Evolutionary conservation across 1,284 basidiomycete genomes (phyloP).

Genomic region (Apiotrichum montevideense): DNA sequence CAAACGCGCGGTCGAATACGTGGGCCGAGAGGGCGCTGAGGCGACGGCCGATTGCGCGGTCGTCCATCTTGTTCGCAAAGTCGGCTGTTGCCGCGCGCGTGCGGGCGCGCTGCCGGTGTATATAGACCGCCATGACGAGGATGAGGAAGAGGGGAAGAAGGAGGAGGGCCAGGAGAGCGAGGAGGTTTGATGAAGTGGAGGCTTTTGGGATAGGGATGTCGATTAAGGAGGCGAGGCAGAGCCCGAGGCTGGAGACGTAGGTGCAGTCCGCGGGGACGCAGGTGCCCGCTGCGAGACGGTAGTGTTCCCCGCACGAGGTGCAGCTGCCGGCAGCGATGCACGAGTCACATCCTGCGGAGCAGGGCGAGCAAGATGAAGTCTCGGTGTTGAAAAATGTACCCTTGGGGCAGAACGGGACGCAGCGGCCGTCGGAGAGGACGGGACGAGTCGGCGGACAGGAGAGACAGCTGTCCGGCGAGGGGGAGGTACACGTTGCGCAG

Average conservation of each 20-base stretch:
- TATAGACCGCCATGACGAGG: slow-evolving; percentile 20
- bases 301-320: slow-evolving; percentile 38
- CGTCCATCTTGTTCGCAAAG: slow-evolving; percentile 23
- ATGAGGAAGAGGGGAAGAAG: slow-evolving; percentile 21
- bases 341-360: slow-evolving; percentile 36
- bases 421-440: slow-evolving; percentile 38
- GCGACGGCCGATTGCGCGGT: neutral
- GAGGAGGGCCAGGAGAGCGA: slow-evolving; percentile 20
- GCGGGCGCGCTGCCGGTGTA: slow-evolving; percentile 26
- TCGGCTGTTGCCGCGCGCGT: slow-evolving; percentile 30
- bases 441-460: slow-evolving; percentile 42
- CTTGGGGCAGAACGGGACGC: slow-evolving; percentile 38
- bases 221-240: slow-evolving; percentile 43
- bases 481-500: slow-evolving; percentile 42
- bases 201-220: neutral
- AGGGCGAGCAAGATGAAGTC: slow-evolving; percentile 31
- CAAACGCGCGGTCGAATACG: neutral
- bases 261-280: slow-evolving; percentile 35
- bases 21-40: neutral
- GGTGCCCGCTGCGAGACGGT: slow-evolving; percentile 30
- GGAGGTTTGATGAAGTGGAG: slow-evolving; percentile 2
- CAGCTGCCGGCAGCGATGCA: slow-evolving; percentile 37
- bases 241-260: slow-evolving; percentile 33
- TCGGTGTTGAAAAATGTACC: slow-evolving; percentile 36
- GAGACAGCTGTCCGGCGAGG: slow-evolving; percentile 24